These are phyloP conservation scores for Sclerotinia spermophila DNA, from an alignment of 2,329 filamentous ascomycete genomes.

Conservation along the genomic window DNA sequence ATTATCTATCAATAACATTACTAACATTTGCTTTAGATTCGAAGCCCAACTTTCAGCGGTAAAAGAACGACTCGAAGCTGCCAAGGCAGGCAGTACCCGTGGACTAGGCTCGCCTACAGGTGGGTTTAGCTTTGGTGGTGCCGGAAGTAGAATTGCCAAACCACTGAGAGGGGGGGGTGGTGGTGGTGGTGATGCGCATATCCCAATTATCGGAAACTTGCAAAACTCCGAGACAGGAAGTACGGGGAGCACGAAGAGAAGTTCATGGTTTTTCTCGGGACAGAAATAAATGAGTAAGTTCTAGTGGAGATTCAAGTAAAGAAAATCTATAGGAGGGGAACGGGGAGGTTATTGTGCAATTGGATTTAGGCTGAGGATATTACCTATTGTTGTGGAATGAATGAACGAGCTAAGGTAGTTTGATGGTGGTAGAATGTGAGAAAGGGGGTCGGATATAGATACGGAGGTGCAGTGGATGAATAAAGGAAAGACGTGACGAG, in stretches of 20 bases:
- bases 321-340: conserved; percentile 12
- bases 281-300: conserved; percentile 31
- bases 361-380: conserved; percentile 14
- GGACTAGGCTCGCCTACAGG: conserved; percentile 67
- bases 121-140: conserved; percentile 67
- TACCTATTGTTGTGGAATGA: background rate
- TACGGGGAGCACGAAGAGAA: conserved; percentile 33
- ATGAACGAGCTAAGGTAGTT: background rate
- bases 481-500: conserved; percentile 12
- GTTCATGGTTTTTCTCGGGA: conserved; percentile 38
- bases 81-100: conserved; percentile 86
- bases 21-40: conserved; percentile 59
- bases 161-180: conserved; percentile 62
- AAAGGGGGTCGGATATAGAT: conserved; percentile 3
- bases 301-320: background rate
- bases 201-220: conserved; percentile 55
- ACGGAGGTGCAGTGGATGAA: conserved; percentile 15
- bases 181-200: conserved; percentile 46
- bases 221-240: conserved; percentile 47
- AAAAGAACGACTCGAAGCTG: conserved; percentile 94
- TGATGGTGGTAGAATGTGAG: background rate
- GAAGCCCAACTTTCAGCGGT: conserved; percentile 95
- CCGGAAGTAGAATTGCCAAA: conserved; percentile 66
- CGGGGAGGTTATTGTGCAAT: background rate
- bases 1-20: conserved; percentile 20